Evolutionary conservation across 1,139 yeast species (phyloP).

Genomic region (Eremothecium cymbalariae): DNA sequence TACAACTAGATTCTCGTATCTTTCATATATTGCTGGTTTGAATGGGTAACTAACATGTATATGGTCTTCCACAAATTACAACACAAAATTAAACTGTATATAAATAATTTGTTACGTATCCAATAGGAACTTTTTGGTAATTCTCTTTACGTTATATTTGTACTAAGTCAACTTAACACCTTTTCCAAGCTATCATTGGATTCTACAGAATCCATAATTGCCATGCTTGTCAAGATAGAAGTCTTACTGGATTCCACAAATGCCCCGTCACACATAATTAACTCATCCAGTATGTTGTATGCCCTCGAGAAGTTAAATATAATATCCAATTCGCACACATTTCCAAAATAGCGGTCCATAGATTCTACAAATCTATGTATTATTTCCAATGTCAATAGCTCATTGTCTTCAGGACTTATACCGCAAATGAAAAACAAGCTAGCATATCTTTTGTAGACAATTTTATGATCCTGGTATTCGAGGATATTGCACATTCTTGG

Average conservation of each 20-base stretch:
- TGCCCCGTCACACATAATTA: slow-evolving; percentile 72
- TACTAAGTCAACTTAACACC: slow-evolving; percentile 29
- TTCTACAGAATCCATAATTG: slow-evolving; percentile 73
- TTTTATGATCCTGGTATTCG: slow-evolving; percentile 81
- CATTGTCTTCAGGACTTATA: slow-evolving; percentile 66
- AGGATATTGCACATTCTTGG: slow-evolving; percentile 95
- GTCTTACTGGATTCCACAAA: slow-evolving; percentile 76
- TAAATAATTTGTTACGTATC: too few species aligned
- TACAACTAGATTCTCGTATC: slow-evolving; percentile 2
- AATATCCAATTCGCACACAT: slow-evolving; percentile 87
- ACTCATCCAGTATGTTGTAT: slow-evolving; percentile 82
- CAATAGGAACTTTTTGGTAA: neutral
- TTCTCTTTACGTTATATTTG: neutral
- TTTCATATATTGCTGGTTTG: neutral
- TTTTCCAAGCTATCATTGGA: slow-evolving; percentile 50
- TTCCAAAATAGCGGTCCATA: slow-evolving; percentile 95
- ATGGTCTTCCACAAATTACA: too few species aligned
- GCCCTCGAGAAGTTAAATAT: slow-evolving; percentile 94
- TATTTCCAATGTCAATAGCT: slow-evolving; percentile 72
- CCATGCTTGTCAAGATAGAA: slow-evolving; percentile 68
- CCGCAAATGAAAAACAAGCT: slow-evolving; percentile 86
- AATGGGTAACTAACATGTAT: neutral
- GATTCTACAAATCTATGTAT: slow-evolving; percentile 93
- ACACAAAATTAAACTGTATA: too few species aligned
- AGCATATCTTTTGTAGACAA: slow-evolving; percentile 87